Evolutionary conservation across 179 eudicot species (phyloP), one percentile per base, ranked within the genome.

Genomic region (Beta macrorhiza): DNA sequence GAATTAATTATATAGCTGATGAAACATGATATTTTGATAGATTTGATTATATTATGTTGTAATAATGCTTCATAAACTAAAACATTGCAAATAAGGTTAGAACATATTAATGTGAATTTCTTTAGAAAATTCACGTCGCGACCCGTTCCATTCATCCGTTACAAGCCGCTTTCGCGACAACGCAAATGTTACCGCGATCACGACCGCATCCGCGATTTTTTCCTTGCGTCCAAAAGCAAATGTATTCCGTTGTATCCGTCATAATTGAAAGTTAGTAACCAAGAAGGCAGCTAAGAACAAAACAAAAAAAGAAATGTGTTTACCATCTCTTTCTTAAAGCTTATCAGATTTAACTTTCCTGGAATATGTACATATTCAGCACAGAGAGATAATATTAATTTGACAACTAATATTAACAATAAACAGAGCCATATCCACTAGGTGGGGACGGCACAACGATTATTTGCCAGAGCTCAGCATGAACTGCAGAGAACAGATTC

Each of bases 211-310:
- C 42, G 3, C 2, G 4, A 37, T 37, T 37, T 37, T 37, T 37
- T 37, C 42, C 42, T 37, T 37, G 4, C 1, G 42, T 37, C 42
- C 42, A 25, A 0, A 64, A 15, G 74, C 15, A 42, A 47, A 47
- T 49, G 52, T 47, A 16, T 59, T 72, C 71, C 82, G 61, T 59
- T 56, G 44, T 52, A 32, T 17, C 51, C 57, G 77, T 57, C 76
- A 32, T 13, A 44, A 44, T 16, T 58, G 7, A 19, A 58, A 44
- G 17, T 17, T 63, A 12, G 10, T 20, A 37, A 25, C 3, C 68
- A 63, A 9, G 37, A 63, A 29, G 32, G 32, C 1, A 29, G 32
- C 32, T 29, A 29, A 29, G 32, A 29, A 29, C 32, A 29, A 29
- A 29, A 29, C 32, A 29, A 29, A 1, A 29, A 29, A 58, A 3